A percentile compares a stretch with the other conserved stretches of the same genome.
phyloP scores from a whole-genome alignment of 164 flowering plant species.

The Macadamia tetraphylla region DNA sequence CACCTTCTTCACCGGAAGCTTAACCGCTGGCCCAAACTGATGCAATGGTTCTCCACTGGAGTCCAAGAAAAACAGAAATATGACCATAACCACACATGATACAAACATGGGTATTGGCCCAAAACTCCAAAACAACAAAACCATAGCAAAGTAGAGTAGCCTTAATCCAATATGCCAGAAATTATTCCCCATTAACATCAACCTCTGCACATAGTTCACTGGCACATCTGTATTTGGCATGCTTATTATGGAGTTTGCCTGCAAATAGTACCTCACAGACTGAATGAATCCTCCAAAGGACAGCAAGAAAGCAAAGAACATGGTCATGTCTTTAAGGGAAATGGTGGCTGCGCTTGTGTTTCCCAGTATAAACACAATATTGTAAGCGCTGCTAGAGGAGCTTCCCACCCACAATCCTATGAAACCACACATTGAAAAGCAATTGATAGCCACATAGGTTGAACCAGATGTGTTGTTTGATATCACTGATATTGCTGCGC shows the following conservation, averaged over 20 bases:
- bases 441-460: constrained; percentile 40
- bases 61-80: no score
- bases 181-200: constrained; percentile 38
- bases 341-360: constrained; percentile 38
- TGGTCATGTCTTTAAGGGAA: constrained; percentile 44
- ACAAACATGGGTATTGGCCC: no score
- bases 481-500: constrained; percentile 34
- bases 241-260: constrained; percentile 54
- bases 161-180: constrained; percentile 50
- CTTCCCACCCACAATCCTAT: constrained; percentile 64
- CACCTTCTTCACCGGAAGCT: no score
- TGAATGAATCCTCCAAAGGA: constrained; percentile 59
- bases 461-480: constrained; percentile 44
- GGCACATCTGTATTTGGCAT: constrained; percentile 45
- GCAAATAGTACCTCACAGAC: constrained; percentile 40
- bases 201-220: constrained; percentile 23
- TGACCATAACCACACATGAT: no score
- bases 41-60: no score
- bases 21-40: neutral
- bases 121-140: no score
- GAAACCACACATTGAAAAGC: constrained; percentile 47
- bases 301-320: constrained; percentile 46
- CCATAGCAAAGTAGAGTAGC: no score
- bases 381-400: constrained; percentile 30
- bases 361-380: constrained; percentile 36